Evolutionary conservation across 345 rosid species (phyloP).

Genomic region (Triadica sebifera): DNA sequence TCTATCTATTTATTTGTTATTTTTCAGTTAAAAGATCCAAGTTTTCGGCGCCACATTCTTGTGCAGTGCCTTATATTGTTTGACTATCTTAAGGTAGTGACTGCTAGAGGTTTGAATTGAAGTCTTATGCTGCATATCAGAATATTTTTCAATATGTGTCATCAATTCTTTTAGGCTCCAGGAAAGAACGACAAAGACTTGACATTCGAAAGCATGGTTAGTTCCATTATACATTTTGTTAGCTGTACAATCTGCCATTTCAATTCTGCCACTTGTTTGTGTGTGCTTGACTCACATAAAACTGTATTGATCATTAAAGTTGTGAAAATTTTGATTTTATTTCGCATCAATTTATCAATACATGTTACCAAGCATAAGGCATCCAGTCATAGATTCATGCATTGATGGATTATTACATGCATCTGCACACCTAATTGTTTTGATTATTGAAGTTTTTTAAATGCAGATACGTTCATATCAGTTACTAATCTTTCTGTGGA

Average conservation of each 20-base stretch:
- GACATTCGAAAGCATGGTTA: slow-evolving; percentile 92
- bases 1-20: slow-evolving; percentile 16
- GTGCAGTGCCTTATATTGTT: slow-evolving; percentile 96
- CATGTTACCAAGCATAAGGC: background rate
- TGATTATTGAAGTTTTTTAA: background rate
- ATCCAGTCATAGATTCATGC: background rate
- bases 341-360: background rate
- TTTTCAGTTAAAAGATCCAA: slow-evolving; percentile 89
- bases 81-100: slow-evolving; percentile 80
- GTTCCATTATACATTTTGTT: slow-evolving; percentile 23
- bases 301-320: background rate
- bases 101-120: slow-evolving; percentile 14
- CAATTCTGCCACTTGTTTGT: background rate
- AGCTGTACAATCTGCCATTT: background rate
- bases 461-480: background rate
- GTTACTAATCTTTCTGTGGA: background rate
- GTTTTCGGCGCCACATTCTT: slow-evolving; percentile 94
- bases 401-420: background rate
- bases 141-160: background rate
- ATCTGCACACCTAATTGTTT: background rate
- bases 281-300: background rate
- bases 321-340: background rate
- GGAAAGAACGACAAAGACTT: slow-evolving; percentile 94
- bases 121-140: slow-evolving; percentile 6
- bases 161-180: slow-evolving; percentile 55